phyloP scores from a whole-genome alignment of 164 flowering plant genomes.

The Kingdonia uniflora region DNA sequence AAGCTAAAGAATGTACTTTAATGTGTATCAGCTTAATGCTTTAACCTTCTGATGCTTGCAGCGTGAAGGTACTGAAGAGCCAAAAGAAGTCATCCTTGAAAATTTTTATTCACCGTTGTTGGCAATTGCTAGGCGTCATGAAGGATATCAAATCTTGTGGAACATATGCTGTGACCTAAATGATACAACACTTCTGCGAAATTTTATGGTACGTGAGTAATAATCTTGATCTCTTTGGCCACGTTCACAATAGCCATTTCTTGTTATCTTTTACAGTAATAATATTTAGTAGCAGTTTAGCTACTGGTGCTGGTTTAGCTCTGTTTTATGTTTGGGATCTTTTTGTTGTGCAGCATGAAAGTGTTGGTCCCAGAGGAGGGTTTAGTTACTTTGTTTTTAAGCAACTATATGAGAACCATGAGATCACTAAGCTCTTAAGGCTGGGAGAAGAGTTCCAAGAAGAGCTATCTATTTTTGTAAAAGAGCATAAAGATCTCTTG shows the following conservation, averaged over 20 bases:
- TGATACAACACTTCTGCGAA: slow-evolving; percentile 62
- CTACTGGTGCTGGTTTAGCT: too few relatives aligned
- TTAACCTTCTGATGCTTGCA: slow-evolving; percentile 21
- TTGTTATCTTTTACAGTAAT: too few relatives aligned
- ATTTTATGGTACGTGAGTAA: slow-evolving; percentile 54
- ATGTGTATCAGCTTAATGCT: neutral
- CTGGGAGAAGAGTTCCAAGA: slow-evolving; percentile 2
- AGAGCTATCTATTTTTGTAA: neutral
- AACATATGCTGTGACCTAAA: slow-evolving; percentile 72
- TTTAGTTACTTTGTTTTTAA: slow-evolving; percentile 48
- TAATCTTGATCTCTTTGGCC: slow-evolving; percentile 1
- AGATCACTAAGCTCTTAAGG: neutral
- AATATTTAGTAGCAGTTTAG: too few relatives aligned
- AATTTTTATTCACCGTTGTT: slow-evolving; percentile 45
- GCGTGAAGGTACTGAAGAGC: slow-evolving; percentile 44
- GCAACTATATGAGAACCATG: neutral
- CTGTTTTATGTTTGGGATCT: neutral
- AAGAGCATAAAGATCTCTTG: slow-evolving; percentile 45
- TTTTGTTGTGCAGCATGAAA: slow-evolving; percentile 5
- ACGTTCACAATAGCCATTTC: too few relatives aligned
- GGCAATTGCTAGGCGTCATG: slow-evolving; percentile 65
- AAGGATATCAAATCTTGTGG: slow-evolving; percentile 33
- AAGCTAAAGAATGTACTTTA: neutral
- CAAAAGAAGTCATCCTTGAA: slow-evolving; percentile 31
- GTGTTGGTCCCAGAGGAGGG: slow-evolving; percentile 23